phyloP scores from a whole-genome alignment of 176 grass and related monocot species.

The Paspalum vaginatum region DNA sequence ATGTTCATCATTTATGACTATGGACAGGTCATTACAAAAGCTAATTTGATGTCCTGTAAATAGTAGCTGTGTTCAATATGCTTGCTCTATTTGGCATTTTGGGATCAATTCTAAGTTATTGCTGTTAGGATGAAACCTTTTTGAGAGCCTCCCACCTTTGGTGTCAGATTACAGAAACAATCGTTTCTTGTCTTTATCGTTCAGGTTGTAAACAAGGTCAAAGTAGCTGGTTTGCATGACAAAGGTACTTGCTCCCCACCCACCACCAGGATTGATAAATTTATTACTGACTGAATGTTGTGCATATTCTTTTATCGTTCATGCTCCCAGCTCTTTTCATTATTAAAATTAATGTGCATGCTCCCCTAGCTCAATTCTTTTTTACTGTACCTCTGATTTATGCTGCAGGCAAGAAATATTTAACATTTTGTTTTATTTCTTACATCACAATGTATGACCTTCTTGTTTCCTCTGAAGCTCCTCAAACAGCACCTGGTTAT shows the following conservation, averaged over 20 bases:
- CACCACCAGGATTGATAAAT: neutral
- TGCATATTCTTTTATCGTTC: conserved; percentile 16
- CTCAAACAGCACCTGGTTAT: neutral
- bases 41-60: conserved; percentile 4
- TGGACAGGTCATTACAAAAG: neutral
- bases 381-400: neutral
- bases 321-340: conserved; percentile 1
- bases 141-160: neutral
- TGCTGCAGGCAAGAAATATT: neutral
- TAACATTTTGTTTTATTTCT: neutral
- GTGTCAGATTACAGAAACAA: conserved; percentile 16
- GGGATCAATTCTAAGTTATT: neutral
- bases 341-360: conserved; percentile 2
- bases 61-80: neutral
- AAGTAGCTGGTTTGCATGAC: conserved; percentile 85
- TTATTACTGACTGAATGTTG: neutral
- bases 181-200: conserved; percentile 18
- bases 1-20: neutral
- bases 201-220: conserved; percentile 83
- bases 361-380: neutral
- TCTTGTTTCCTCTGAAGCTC: neutral
- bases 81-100: neutral
- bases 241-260: conserved; percentile 59
- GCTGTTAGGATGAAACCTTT: neutral
- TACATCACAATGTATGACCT: neutral